Evolutionary conservation across 345 rosid genomes (phyloP).

Genomic region (Triadica sebifera): DNA sequence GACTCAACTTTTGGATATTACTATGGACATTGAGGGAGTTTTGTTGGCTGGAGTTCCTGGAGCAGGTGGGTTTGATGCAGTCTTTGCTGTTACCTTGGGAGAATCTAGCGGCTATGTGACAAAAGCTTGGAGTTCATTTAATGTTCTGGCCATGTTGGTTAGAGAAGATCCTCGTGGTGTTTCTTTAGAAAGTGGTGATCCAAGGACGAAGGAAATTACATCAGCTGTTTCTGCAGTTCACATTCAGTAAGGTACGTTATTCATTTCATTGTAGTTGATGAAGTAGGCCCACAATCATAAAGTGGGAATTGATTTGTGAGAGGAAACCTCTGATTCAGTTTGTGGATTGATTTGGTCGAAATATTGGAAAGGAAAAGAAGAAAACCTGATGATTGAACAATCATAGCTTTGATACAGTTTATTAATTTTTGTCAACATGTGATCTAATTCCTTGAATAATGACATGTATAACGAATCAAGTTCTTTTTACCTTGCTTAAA

Average conservation of each 20-base stretch:
- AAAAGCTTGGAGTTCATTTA: constrained; percentile 65
- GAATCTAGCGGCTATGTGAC: constrained; percentile 53
- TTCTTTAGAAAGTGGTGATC: constrained; percentile 74
- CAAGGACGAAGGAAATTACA: constrained; percentile 57
- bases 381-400: neutral
- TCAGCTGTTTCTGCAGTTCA: constrained; percentile 55
- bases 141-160: constrained; percentile 80
- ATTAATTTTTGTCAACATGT: neutral
- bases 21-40: constrained; percentile 86
- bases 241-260: constrained; percentile 38
- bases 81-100: constrained; percentile 72
- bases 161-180: constrained; percentile 90
- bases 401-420: neutral
- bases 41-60: constrained; percentile 92
- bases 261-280: neutral
- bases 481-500: neutral
- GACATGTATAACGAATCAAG: neutral
- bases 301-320: neutral
- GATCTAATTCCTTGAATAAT: neutral
- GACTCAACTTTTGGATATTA: constrained; percentile 69
- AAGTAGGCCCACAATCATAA: neutral
- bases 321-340: too few species aligned
- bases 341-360: neutral
- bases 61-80: constrained; percentile 96
- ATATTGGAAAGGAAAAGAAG: neutral